Evolutionary conservation across 2,329 filamentous ascomycete genomes (phyloP), one percentile per base, ranked within the genome.

Genomic region (Penicillium olsonii): DNA sequence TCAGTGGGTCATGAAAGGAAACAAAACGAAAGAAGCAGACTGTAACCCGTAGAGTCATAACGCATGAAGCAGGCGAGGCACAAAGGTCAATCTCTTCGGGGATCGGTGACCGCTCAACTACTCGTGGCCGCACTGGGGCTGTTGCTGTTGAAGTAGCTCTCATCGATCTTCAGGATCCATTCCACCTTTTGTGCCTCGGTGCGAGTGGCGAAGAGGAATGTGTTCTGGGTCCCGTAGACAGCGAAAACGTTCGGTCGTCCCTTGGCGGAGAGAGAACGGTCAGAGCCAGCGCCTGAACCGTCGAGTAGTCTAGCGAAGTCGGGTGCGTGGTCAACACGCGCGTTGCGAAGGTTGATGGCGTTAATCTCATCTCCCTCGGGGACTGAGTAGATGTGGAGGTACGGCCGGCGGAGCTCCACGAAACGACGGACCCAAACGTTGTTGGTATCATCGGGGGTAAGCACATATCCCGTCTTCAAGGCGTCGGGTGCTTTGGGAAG

Each of bases 81-180:
- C 26, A 55, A 51, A 39, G 26, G 12, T 37, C 35, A 50, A 29
- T 33, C 26, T 44, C 9, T 26, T 38, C 18, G 20, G 27, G 17
- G 29, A 34, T 37, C 42, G 20, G 18, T 33, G 11, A 29, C 42
- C 33, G 29, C 34, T 19, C 12, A 15, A 35, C 61, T 53, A 37
- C 60, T 68, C 10, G 54, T 55, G 35, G 58, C 50, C 17, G 61
- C 50, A 52, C 63, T 59, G 33, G 64, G 57, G 9, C 55, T 60
- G 35, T 60, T 60, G 48, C 60, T 69, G 52, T 69, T 74, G 62
- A 84, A 83, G 68, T 81, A 85, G 59, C 87, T 89, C 76, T 96
- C 88, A 71, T 99, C 94, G 61, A 99, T 90, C 64, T 88, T 87
- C 70, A 95, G 82, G 61, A 99, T 96, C 94, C 94, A 99, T 69